Base-by-base conservation (phyloP, 2,329 filamentous ascomycete species). In the Aotearoamyces nothofagi region DNA sequence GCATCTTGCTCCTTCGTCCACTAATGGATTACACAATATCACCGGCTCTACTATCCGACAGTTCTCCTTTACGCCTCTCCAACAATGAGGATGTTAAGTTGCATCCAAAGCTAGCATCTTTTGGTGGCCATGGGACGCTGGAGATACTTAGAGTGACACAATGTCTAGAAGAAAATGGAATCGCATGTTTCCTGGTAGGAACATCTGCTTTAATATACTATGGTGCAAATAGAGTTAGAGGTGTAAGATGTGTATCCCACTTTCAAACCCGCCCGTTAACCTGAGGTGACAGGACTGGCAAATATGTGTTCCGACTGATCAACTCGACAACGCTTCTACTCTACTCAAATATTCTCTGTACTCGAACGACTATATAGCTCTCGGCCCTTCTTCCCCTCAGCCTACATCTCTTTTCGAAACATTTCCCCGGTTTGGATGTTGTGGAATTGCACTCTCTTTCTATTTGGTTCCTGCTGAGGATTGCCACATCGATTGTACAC, bases 391-490 rank as follows among this genome's bases (percentile, higher is more conserved):
- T 12, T 9, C 7, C 7, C 7, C 13, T 7, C 23, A 24, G 12
- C 23, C 23, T 8, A 8, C 9, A 12, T 24, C 23, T 13, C 13
- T 24, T 7, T 9, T 24, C 9, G 9, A 24, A 9, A 24, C 23
- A 24, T 27, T n/a, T n/a, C n/a, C n/a, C 35, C 24, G 31, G 39
- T 8, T 49, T 20, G 35, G 35, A 27, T 10, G 27, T 9, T 30
- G 29, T 15, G 32, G 29, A n/a, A 12, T 8, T 9, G 9, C 9
- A n/a, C 13, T 30, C 9, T 35, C 7, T 14, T 24, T 35, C 22
- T 9, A 20, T 2, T 10, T 35, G 5, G 14, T 30, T 24, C 26
- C 33, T 9, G 15, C 24, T 5, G 7, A 17, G 5, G 35, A 37
- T 45, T 47, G 26, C 15, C 26, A 39, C 14, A 15, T 41, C n/a